Conservation (phyloP, 139 green algal genomes). For the Nannochloris sp. region DNA sequence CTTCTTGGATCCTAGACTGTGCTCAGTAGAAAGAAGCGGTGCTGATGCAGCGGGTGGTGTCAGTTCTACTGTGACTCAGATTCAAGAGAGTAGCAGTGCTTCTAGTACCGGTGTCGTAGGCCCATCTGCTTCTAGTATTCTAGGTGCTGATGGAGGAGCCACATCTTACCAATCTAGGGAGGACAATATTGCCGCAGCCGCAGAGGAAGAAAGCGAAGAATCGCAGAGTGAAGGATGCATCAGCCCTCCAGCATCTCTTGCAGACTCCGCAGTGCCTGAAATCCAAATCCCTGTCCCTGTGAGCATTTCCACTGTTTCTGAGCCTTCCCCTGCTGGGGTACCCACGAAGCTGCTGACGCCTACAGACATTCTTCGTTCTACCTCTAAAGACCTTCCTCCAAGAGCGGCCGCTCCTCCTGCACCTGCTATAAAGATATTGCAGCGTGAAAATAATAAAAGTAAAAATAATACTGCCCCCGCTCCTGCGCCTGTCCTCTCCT, state of each 20-base stretch:
- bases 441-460: no score
- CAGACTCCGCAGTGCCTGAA: background rate
- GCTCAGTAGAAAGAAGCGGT: conserved; percentile 13
- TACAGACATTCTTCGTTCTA: conserved; percentile 26
- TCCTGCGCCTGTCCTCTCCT: no score
- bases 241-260: conserved; percentile 14
- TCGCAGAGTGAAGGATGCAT: conserved; percentile 17
- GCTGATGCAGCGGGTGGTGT: background rate
- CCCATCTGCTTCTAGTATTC: no score
- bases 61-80: no score
- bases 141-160: no score
- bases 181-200: background rate
- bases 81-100: no score
- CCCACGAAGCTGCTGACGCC: conserved; percentile 36
- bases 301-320: background rate
- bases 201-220: background rate
- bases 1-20: conserved; percentile 49
- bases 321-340: background rate
- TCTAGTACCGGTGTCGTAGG: no score
- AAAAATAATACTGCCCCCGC: no score
- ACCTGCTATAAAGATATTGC: background rate
- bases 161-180: no score
- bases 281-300: background rate
- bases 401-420: background rate
- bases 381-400: background rate